These are phyloP conservation scores for Podospora appendiculata DNA, from an alignment of 495 filamentous ascomycete genomes.

Conservation along the genomic window DNA sequence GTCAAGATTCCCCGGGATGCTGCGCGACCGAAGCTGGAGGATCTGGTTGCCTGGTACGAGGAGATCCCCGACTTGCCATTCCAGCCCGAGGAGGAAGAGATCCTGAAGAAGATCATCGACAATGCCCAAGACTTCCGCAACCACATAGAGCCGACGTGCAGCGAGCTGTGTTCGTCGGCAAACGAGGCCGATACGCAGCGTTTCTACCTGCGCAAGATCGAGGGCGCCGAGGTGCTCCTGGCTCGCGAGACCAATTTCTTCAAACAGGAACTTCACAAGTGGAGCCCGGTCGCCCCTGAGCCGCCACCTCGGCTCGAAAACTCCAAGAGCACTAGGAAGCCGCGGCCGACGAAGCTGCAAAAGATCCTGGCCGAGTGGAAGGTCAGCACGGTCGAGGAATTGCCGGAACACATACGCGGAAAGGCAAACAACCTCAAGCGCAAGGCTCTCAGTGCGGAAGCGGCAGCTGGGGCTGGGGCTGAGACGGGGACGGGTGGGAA, in stretches of 20 bases:
- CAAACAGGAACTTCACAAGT: constrained; percentile 90
- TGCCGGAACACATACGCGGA: constrained; percentile 70
- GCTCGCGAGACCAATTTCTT: constrained; percentile 96
- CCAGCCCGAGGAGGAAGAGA: constrained; percentile 90
- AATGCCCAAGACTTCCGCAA: constrained; percentile 78
- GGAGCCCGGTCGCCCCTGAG: constrained; percentile 84
- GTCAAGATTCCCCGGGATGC: constrained; percentile 98
- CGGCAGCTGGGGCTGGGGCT: constrained; percentile 15
- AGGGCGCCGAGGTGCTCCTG: constrained; percentile 91
- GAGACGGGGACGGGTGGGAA: constrained; percentile 8
- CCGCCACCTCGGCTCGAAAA: constrained; percentile 74
- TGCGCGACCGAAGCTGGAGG: constrained; percentile 90
- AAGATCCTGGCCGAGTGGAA: constrained; percentile 86
- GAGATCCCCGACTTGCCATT: constrained; percentile 82
- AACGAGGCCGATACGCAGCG: constrained; percentile 84
- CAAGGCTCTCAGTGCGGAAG: constrained; percentile 43
- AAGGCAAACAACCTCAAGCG: constrained; percentile 62
- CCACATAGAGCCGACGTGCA: constrained; percentile 73
- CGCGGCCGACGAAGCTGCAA: constrained; percentile 93
- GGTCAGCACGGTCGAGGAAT: constrained; percentile 78
- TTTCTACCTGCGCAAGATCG: constrained; percentile 98
- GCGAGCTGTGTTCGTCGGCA: constrained; percentile 67
- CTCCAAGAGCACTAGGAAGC: constrained; percentile 92
- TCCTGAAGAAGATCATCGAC: constrained; percentile 73
- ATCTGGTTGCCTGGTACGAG: constrained; percentile 77